Base-by-base conservation (phyloP, 805 yeast species). In the Vanderwaltozyma polyspora region DNA sequence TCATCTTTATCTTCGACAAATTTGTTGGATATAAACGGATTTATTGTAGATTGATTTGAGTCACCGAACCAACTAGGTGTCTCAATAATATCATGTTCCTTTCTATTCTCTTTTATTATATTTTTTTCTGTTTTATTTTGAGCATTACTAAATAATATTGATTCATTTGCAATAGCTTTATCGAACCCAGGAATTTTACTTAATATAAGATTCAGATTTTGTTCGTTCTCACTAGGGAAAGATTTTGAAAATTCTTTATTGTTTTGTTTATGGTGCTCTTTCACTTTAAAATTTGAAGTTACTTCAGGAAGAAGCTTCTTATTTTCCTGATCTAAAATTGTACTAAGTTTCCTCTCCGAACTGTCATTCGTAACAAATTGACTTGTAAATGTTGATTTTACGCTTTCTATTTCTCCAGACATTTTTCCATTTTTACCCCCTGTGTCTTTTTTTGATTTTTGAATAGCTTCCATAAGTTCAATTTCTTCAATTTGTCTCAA, bases 391-490 rank as follows among this genome's bases (percentile, higher is more conserved):
- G 7, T 21, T 21, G 23, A 21, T 21, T 8, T 10, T 8, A 10
- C 10, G 10, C 23, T 21, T 13, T 27, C 12, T 6, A 27, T 14
- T n/a, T n/a, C n/a, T n/a, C n/a, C n/a, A n/a, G 5, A 5, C 7
- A 14, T 8, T 25, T 30, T 29, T 19, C 31, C 24, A 13, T 6
- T 13, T 12, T 13, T 23, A 27, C 26, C 33, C 33, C 24, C 21
- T 29, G 31, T 29, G 22, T 40, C 39, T 11, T 39, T 14, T 28
- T 38, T 29, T 16, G 46, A 31, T 31, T 36, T 35, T 30, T 45
- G 68, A 25, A 55, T 59, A 32, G 64, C 59, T 32, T 70, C 69
- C 28, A 48, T 49, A 29, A 63, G 50, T 35, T 63, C 62, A 26
- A 53, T 49, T 23, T 57, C 63, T 27, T 53, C 55, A 10, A 60